A percentile compares a stretch with the other conserved stretches of the same genome.
These are phyloP conservation scores for Aureobasidium mangrovei DNA, from an alignment of 2,329 filamentous ascomycete species.

Conservation along the genomic window DNA sequence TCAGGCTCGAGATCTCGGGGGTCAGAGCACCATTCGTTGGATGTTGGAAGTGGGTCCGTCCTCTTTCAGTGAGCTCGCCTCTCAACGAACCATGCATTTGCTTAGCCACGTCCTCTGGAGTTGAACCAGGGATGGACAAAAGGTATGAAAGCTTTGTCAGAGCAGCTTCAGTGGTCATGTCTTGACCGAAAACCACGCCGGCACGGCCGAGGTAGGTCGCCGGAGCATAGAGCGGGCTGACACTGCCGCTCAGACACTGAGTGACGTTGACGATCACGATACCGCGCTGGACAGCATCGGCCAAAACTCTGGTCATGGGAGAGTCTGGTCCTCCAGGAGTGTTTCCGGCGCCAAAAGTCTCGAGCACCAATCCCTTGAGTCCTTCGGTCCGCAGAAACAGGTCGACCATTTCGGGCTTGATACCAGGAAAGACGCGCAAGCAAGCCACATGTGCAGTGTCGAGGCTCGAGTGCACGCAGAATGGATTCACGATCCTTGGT, in stretches of 20 bases:
- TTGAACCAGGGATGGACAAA: conserved; percentile 58
- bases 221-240: conserved; percentile 34
- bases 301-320: conserved; percentile 67
- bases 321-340: conserved; percentile 75
- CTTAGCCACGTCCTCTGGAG: conserved; percentile 55
- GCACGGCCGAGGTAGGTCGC: conserved; percentile 64
- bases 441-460: conserved; percentile 86
- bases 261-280: conserved; percentile 86
- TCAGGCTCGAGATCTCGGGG: conserved; percentile 56
- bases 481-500: conserved; percentile 64
- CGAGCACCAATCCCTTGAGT: conserved; percentile 72
- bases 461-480: conserved; percentile 63
- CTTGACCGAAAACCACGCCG: conserved; percentile 81
- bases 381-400: conserved; percentile 69
- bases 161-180: conserved; percentile 83
- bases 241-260: conserved; percentile 58
- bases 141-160: conserved; percentile 86
- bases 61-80: conserved; percentile 75
- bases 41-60: conserved; percentile 66
- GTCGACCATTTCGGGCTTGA: conserved; percentile 88
- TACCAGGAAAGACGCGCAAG: conserved; percentile 82
- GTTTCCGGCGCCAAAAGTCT: conserved; percentile 91
- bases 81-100: conserved; percentile 68
- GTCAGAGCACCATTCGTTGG: conserved; percentile 47
- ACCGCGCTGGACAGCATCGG: conserved; percentile 66